phyloP scores from a whole-genome alignment of 2,329 filamentous ascomycete species.

The Pseudocercospora fijiensis region DNA sequence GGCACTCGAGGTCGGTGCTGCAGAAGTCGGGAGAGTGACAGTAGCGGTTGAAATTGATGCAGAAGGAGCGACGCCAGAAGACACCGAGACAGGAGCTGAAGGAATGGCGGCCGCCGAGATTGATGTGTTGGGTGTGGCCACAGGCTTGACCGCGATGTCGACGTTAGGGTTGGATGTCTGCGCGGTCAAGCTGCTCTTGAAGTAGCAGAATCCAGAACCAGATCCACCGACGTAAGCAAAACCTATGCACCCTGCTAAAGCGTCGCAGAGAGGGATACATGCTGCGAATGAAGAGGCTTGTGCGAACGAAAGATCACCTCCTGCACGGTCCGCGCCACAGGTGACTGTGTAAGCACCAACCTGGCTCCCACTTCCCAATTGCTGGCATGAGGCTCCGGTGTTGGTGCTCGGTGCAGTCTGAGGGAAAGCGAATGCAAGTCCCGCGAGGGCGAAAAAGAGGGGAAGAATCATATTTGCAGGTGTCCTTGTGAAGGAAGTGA shows the following conservation, averaged over 20 bases:
- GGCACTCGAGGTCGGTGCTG: background rate
- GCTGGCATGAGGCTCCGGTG: background rate
- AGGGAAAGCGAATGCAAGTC: background rate
- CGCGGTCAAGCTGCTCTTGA: conserved; percentile 15
- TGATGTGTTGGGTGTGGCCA: background rate
- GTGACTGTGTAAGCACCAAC: background rate
- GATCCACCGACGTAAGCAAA: conserved; percentile 19
- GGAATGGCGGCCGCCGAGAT: background rate
- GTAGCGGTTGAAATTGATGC: background rate
- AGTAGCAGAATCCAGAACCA: conserved; percentile 18
- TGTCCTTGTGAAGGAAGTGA: background rate
- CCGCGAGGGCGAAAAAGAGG: background rate
- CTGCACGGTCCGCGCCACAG: background rate
- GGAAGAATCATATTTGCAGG: background rate
- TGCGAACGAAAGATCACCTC: background rate
- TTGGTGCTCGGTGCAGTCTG: background rate
- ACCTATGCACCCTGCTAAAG: conserved; percentile 14
- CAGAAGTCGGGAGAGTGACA: background rate
- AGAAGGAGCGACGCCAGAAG: background rate
- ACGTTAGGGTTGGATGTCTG: background rate
- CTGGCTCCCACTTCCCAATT: background rate
- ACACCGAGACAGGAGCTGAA: background rate
- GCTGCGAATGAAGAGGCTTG: background rate
- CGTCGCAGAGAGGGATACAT: background rate
- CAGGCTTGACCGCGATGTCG: background rate